Conservation (phyloP, 1,139 yeast genomes). For the Kazachstania sp. region DNA sequence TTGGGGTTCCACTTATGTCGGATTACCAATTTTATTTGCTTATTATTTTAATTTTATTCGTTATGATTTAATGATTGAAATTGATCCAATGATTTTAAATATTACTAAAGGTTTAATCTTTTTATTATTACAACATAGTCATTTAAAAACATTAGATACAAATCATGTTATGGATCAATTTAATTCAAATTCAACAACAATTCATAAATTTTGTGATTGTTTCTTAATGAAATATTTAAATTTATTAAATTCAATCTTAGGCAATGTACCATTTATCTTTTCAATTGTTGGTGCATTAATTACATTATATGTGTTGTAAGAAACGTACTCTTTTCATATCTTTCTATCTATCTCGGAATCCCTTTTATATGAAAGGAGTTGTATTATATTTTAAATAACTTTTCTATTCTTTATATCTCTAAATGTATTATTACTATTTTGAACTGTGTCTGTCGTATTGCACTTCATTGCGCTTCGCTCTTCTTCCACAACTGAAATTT, state of each 20-base stretch:
- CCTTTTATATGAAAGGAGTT: too few relatives aligned
- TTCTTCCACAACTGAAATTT: too few relatives aligned
- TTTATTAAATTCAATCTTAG: conserved; percentile 13
- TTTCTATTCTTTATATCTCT: background rate
- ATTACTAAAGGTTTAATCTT: conserved; percentile 20
- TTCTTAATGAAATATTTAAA: conserved; percentile 7
- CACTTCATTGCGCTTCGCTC: too few relatives aligned
- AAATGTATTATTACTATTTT: too few relatives aligned
- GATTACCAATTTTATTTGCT: conserved; percentile 19
- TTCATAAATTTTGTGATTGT: background rate
- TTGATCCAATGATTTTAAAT: conserved; percentile 28
- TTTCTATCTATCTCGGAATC: too few relatives aligned
- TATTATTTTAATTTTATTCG: conserved; percentile 29
- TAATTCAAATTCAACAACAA: background rate
- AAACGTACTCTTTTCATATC: too few relatives aligned
- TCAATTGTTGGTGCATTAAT: conserved; percentile 17
- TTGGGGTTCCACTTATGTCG: conserved; percentile 18
- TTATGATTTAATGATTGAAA: conserved; percentile 21
- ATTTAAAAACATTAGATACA: conserved; percentile 5
- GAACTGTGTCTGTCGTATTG: too few relatives aligned
- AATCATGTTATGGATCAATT: background rate
- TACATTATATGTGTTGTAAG: conserved; percentile 18
- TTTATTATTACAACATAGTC: conserved; percentile 10
- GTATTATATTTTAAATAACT: background rate
- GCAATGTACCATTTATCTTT: conserved; percentile 19